These are phyloP conservation scores for Penicillium canescens DNA, from an alignment of 495 filamentous ascomycete species.

Conservation along the genomic window DNA sequence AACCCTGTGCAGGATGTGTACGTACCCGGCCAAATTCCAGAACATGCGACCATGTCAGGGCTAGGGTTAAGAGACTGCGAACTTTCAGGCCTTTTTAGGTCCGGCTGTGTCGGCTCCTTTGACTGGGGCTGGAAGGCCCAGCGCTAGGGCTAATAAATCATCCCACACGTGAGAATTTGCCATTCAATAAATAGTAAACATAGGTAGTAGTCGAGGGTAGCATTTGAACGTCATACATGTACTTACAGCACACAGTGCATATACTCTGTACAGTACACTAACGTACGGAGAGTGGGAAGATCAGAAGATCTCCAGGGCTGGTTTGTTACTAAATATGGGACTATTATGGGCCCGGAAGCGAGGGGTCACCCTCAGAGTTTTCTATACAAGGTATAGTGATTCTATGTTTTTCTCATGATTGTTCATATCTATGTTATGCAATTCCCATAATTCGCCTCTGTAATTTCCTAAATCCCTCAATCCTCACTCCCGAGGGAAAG, in stretches of 20 bases:
- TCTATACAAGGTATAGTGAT: background rate
- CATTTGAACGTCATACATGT: background rate
- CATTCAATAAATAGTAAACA: background rate
- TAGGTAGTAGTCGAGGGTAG: background rate
- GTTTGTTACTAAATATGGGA: slow-evolving; percentile 10
- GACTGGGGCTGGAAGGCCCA: no score
- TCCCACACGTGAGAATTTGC: no score
- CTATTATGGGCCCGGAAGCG: slow-evolving; percentile 2
- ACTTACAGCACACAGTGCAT: no score
- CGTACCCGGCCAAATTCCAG: no score
- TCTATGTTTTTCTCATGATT: no score
- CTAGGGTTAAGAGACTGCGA: background rate
- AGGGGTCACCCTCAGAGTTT: slow-evolving; percentile 2
- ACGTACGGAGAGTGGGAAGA: background rate
- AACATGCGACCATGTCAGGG: background rate
- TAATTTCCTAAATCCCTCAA: no score
- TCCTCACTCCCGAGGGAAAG: background rate
- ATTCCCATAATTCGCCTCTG: no score
- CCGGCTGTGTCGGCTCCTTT: slow-evolving; percentile 4
- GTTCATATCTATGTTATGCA: background rate
- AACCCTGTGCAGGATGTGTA: no score
- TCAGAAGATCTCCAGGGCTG: slow-evolving; percentile 4
- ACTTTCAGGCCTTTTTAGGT: background rate
- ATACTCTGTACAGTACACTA: background rate
- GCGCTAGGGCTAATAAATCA: no score